A percentile compares a stretch with the other conserved stretches of the same genome.
Conservation (phyloP, 2,329 filamentous ascomycete genomes). For the Fusarium tanahbumbuense region DNA sequence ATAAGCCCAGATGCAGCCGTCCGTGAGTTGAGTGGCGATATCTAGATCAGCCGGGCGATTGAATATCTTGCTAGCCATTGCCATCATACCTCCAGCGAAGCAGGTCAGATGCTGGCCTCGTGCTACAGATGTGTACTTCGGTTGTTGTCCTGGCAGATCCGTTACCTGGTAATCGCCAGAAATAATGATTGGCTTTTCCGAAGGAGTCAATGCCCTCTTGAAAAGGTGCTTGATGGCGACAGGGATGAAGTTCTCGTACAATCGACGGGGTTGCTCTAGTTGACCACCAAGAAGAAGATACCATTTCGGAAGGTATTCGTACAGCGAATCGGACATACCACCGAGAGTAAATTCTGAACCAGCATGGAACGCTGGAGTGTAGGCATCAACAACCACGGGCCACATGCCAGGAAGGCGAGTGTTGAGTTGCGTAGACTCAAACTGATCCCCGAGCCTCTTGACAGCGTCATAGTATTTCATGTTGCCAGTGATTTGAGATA, state of each 20-base stretch:
- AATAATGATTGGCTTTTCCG: conserved; percentile 69
- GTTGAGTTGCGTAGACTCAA: conserved; percentile 64
- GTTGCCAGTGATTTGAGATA: conserved; percentile 72
- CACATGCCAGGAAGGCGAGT: conserved; percentile 72
- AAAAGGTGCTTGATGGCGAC: conserved; percentile 70
- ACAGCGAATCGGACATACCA: conserved; percentile 67
- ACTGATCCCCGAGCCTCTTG: conserved; percentile 65
- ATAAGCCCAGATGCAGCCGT: conserved; percentile 74
- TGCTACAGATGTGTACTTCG: conserved; percentile 50
- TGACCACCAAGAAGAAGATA: conserved; percentile 73
- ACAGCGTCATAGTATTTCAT: conserved; percentile 71
- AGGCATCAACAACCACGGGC: conserved; percentile 64
- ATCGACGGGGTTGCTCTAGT: conserved; percentile 46
- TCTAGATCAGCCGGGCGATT: conserved; percentile 65
- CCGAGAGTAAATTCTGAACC: conserved; percentile 65
- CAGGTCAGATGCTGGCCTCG: conserved; percentile 70
- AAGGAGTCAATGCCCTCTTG: conserved; percentile 72
- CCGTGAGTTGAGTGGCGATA: conserved; percentile 67
- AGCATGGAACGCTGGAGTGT: conserved; percentile 43
- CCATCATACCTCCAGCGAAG: conserved; percentile 76
- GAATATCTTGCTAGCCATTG: conserved; percentile 70
- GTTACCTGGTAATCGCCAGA: conserved; percentile 63
- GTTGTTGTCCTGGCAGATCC: conserved; percentile 34
- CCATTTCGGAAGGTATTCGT: conserved; percentile 75
- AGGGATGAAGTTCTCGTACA: conserved; percentile 54